Conservation (phyloP, 1,284 basidiomycete genomes). For the Naganishia sp. region DNA sequence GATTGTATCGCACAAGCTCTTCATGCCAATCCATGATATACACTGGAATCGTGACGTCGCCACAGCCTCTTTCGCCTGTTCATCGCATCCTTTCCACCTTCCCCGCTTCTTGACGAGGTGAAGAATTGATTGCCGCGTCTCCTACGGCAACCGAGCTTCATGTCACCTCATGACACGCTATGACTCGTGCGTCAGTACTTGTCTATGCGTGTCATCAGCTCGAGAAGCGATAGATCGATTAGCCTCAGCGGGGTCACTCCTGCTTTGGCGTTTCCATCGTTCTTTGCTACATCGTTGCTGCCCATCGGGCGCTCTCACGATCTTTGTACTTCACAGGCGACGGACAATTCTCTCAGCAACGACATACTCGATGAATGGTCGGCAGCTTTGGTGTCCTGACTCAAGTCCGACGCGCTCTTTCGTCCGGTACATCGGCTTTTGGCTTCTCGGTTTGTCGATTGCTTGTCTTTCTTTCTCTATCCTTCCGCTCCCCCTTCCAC, state of each 20-base stretch:
- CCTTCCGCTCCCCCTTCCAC: slow-evolving; percentile 8
- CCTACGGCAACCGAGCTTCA: slow-evolving; percentile 28
- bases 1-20: slow-evolving; percentile 27
- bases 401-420: slow-evolving; percentile 22
- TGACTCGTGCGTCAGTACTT: slow-evolving; percentile 1
- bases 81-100: slow-evolving; percentile 21
- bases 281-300: slow-evolving; percentile 29
- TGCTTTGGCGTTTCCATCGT: slow-evolving; percentile 26
- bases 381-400: neutral
- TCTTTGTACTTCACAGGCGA: slow-evolving; percentile 51
- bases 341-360: slow-evolving; percentile 37
- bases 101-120: slow-evolving; percentile 30
- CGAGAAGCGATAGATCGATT: slow-evolving; percentile 30
- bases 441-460: slow-evolving; percentile 3
- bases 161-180: slow-evolving; percentile 26
- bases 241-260: slow-evolving; percentile 26
- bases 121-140: slow-evolving; percentile 21
- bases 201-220: slow-evolving; percentile 29
- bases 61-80: neutral
- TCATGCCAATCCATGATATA: slow-evolving; percentile 17
- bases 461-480: slow-evolving; percentile 20
- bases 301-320: slow-evolving; percentile 32
- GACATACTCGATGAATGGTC: neutral
- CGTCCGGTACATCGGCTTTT: slow-evolving; percentile 12
- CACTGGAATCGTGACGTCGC: neutral